These are phyloP conservation scores for Saccharomycopsis crataegensis DNA, from an alignment of 1,139 yeast species.

Conservation along the genomic window DNA sequence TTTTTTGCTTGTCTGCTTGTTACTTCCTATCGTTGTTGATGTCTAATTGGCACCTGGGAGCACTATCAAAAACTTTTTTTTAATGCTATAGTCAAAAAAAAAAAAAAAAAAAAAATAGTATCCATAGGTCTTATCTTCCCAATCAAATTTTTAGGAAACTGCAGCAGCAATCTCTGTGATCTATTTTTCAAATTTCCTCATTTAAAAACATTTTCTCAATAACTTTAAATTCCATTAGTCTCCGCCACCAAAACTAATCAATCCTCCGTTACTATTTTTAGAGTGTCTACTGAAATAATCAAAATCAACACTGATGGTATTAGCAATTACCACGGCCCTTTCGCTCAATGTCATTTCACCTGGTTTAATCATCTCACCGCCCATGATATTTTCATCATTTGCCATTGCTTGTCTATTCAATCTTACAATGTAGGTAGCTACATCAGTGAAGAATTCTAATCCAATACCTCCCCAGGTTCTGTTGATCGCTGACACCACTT, in stretches of 20 bases:
- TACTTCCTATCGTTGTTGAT: too few relatives aligned
- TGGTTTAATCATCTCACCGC: slow-evolving; percentile 23
- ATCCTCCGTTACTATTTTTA: slow-evolving; percentile 38
- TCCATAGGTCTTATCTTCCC: too few relatives aligned
- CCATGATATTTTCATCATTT: slow-evolving; percentile 30
- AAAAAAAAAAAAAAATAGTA: too few relatives aligned
- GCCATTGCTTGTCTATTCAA: slow-evolving; percentile 58
- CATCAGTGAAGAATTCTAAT: slow-evolving; percentile 86
- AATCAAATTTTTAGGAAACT: too few relatives aligned
- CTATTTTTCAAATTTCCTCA: too few relatives aligned
- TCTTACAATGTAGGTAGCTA: slow-evolving; percentile 82
- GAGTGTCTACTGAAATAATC: slow-evolving; percentile 92
- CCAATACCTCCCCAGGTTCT: slow-evolving; percentile 95
- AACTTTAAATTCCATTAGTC: too few relatives aligned
- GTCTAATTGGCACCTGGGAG: too few relatives aligned
- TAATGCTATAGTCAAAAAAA: too few relatives aligned
- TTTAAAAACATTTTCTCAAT: too few relatives aligned
- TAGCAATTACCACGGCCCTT: slow-evolving; percentile 77
- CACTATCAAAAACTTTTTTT: too few relatives aligned
- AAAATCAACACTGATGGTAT: slow-evolving; percentile 87
- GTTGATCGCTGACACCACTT: slow-evolving; percentile 69
- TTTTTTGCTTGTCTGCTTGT: too few relatives aligned
- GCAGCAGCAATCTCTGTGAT: background rate
- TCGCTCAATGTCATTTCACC: slow-evolving; percentile 57
- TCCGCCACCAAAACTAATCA: background rate